A percentile compares a stretch with the other conserved stretches of the same genome.
Conservation (phyloP, 768 basidiomycete genomes). For the Mycena kentingensis region DNA sequence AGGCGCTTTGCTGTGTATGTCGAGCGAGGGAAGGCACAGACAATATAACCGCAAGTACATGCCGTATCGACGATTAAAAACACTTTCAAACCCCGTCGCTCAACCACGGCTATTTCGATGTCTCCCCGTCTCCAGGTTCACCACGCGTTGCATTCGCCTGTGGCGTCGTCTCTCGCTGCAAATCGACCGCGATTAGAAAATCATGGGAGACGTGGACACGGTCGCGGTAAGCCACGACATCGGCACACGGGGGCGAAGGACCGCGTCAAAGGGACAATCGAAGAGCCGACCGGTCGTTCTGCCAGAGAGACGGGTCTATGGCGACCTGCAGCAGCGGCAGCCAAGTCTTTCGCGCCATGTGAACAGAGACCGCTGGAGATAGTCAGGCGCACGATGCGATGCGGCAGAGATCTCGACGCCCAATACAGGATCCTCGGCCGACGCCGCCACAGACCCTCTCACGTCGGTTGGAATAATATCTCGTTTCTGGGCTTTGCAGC, state of each 20-base stretch:
- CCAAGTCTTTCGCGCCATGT: not conserved
- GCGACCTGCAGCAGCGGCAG: not conserved
- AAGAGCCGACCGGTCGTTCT: too few species aligned
- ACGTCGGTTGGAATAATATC: not conserved
- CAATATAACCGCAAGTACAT: not conserved
- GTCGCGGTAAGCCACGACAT: not conserved
- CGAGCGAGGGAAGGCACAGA: not conserved
- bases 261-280: not conserved
- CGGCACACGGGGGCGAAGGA: not conserved
- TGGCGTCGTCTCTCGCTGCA: not conserved
- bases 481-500: not conserved
- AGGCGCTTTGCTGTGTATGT: constrained; percentile 1
- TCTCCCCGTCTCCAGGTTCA: too few species aligned
- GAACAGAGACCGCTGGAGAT: not conserved
- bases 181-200: too few species aligned
- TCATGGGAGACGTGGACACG: too few species aligned
- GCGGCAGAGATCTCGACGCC: not conserved
- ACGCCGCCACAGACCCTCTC: not conserved
- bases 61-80: too few species aligned
- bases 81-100: too few species aligned
- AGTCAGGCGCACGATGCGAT: not conserved
- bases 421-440: not conserved
- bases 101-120: too few species aligned
- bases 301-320: not conserved
- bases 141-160: not conserved